These are phyloP conservation scores for Austroboletus novae-zelandiae DNA, from an alignment of 1,284 basidiomycete species.

Conservation along the genomic window DNA sequence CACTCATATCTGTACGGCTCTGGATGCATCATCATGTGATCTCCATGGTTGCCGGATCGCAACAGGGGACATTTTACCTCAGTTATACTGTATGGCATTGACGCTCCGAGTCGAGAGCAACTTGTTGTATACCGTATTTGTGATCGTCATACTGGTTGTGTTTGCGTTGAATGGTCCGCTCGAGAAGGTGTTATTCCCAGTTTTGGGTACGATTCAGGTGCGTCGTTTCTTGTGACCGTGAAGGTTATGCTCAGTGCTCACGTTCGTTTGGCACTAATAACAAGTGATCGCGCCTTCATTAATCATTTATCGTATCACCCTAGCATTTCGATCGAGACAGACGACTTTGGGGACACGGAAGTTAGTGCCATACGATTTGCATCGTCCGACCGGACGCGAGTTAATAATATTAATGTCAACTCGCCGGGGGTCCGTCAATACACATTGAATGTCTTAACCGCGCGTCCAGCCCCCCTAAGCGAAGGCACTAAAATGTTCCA, in stretches of 20 bases:
- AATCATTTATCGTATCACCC: slow-evolving; percentile 22
- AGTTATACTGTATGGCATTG: slow-evolving; percentile 20
- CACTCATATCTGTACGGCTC: slow-evolving; percentile 16
- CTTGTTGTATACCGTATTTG: slow-evolving; percentile 13
- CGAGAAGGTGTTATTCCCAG: slow-evolving; percentile 17
- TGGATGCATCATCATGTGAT: slow-evolving; percentile 15
- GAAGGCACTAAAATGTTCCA: background rate
- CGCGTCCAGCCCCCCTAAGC: slow-evolving; percentile 2
- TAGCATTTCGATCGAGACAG: slow-evolving; percentile 11
- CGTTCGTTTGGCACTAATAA: too few species aligned
- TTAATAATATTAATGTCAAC: background rate
- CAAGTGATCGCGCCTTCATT: background rate
- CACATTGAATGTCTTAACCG: slow-evolving; percentile 7
- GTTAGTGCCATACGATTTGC: background rate
- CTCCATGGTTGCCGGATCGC: slow-evolving; percentile 3
- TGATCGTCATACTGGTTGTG: slow-evolving; percentile 7
- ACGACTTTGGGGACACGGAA: background rate
- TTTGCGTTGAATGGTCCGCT: slow-evolving; percentile 18
- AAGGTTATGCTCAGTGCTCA: too few species aligned
- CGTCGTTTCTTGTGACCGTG: slow-evolving; percentile 1
- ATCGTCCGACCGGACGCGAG: background rate
- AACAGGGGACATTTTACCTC: slow-evolving; percentile 19
- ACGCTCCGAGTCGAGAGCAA: slow-evolving; percentile 25
- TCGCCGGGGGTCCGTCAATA: background rate
- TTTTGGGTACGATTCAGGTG: slow-evolving; percentile 20